A percentile compares a stretch with the other conserved stretches of the same genome.
Conservation (phyloP, 2,329 filamentous ascomycete species). For the Nectriaceae sp. region DNA sequence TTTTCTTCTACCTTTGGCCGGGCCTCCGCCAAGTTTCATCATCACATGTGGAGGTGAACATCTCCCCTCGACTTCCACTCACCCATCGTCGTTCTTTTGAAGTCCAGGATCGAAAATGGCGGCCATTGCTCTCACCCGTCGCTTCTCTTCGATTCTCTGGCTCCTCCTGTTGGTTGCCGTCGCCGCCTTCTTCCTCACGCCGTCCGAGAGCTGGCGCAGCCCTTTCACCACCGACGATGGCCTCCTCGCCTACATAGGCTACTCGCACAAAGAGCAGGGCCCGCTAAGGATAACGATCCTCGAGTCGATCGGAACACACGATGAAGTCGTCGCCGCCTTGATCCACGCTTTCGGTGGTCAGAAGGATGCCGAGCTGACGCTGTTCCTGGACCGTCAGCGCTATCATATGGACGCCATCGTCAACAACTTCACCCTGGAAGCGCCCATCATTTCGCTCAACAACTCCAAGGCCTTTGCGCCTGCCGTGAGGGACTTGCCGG, state of each 20-base stretch:
- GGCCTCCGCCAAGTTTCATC: too few relatives aligned
- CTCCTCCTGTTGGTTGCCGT: constrained; percentile 17
- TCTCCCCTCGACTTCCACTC: constrained; percentile 10
- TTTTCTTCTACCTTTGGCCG: too few relatives aligned
- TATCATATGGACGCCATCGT: constrained; percentile 30
- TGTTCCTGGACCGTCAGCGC: constrained; percentile 26
- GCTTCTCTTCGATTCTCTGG: constrained; percentile 24
- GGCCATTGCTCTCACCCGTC: constrained; percentile 21
- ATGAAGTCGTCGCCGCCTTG: constrained; percentile 29
- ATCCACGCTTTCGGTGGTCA: constrained; percentile 28
- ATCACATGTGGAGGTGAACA: too few relatives aligned
- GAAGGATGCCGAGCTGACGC: constrained; percentile 18
- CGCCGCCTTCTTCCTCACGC: constrained; percentile 20
- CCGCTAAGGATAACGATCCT: constrained; percentile 27
- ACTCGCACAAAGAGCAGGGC: constrained; percentile 7
- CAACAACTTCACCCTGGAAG: constrained; percentile 23
- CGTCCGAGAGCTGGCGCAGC: constrained; percentile 21
- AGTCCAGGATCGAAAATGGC: constrained; percentile 8
- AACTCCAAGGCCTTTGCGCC: constrained; percentile 17
- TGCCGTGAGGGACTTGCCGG: constrained; percentile 10
- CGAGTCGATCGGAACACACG: constrained; percentile 29
- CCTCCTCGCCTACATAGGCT: constrained; percentile 5
- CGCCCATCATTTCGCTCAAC: constrained; percentile 18
- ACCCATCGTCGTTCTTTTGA: constrained; percentile 9
- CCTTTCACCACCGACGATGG: constrained; percentile 28